Evolutionary conservation across 106 monocot species (phyloP), one percentile per base, ranked within the genome.

Genomic region (Platanthera zijinensis): DNA sequence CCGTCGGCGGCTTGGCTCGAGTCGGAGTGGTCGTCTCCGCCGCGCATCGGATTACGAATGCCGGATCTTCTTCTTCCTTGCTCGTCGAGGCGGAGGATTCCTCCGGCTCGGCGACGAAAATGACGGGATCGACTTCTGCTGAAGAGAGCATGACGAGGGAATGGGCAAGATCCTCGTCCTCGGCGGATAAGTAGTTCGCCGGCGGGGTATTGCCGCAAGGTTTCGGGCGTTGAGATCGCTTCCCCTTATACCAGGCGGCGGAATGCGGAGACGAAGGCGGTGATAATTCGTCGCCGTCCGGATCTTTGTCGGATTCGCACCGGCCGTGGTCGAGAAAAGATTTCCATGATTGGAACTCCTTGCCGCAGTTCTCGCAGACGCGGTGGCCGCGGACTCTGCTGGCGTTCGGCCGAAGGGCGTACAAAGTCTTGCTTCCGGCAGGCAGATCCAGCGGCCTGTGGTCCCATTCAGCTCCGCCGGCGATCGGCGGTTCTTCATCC

Each of bases 81-180:
- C 81, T 88, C 9, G 89, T 84, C 0, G 90, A 86, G 12, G 84
- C 83, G 52, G 84, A 85, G 5, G 89, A 89, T 75, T 90, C 84
- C 80, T 92, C 89, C 0, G 84, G 75, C 72, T 90, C 84, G 9
- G 57, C 67, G 47, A 61, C 59, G 11, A 56, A 30, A 5, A 74
- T 15, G 8, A 80, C 80, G 21, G 21, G 32, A 0, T 90, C 86
- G 21, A 82, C 77, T 6, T 80, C 67, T 4, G 88, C 85, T 10
- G 87, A 59, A 6, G 93, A 90, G 39, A 90, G 86, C 89, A 91
- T 79, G 39, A 93, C 84, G 5, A 90, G 83, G 53, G 87, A 90
- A 25, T 85, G 87, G 0, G 93, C 93, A 18, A 93, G 85, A 18
- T 93, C 84, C 78, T 96, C 93, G 49, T 96, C 96, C 77, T 93